Evolutionary conservation across 495 filamentous ascomycete species (phyloP).

Genomic region (Daldinia loculata): DNA sequence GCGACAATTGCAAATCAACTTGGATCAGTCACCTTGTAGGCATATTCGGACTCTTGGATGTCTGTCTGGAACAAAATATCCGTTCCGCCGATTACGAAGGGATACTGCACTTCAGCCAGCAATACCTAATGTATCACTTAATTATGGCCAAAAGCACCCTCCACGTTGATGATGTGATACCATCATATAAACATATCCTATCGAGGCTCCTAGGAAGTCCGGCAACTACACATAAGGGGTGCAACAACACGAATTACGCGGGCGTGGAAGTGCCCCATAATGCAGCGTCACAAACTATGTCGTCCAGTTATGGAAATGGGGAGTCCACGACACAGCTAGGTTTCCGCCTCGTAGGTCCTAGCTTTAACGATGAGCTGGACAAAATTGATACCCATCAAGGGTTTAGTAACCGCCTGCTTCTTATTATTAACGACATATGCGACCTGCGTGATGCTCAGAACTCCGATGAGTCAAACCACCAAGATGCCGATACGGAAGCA

Average conservation of each 20-base stretch:
- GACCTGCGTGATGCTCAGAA: constrained; percentile 4
- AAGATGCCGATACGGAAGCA: not conserved
- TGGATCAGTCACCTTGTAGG: constrained; percentile 11
- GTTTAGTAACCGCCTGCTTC: constrained; percentile 8
- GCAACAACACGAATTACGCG: not conserved
- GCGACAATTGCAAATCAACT: constrained; percentile 3
- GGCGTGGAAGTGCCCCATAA: not conserved
- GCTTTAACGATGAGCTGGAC: constrained; percentile 1
- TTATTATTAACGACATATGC: constrained; percentile 15
- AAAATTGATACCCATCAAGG: constrained; percentile 12
- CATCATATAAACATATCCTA: not conserved
- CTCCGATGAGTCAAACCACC: not conserved
- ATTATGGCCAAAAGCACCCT: constrained; percentile 10
- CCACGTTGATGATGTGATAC: constrained; percentile 11
- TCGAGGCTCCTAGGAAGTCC: constrained; percentile 6
- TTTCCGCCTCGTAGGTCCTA: not conserved
- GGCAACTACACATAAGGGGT: not conserved
- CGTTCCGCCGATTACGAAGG: not conserved
- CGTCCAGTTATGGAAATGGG: not conserved
- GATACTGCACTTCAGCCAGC: constrained; percentile 8
- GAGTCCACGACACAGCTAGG: not conserved
- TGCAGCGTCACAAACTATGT: not conserved
- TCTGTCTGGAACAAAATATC: not conserved
- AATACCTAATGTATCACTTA: constrained; percentile 11
- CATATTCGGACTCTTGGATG: constrained; percentile 10